These are phyloP conservation scores for Creolimax fragrantissima DNA, from an alignment of 78 protist species.

Conservation along the genomic window DNA sequence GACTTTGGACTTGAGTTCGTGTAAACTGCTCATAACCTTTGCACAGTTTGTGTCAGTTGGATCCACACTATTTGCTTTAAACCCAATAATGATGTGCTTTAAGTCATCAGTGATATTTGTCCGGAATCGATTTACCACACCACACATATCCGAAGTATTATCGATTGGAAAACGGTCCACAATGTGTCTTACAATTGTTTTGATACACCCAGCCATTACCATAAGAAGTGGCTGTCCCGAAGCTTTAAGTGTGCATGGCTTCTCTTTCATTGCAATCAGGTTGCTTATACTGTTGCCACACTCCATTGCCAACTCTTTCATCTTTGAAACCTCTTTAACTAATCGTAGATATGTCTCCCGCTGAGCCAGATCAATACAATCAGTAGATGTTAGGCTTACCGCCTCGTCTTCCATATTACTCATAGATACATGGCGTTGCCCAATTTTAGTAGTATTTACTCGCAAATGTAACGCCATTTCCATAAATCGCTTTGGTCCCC, in stretches of 20 bases:
- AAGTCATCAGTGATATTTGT: not conserved
- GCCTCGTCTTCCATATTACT: too few species aligned
- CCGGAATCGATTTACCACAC: not conserved
- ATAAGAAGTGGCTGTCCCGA: not conserved
- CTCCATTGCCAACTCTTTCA: not conserved
- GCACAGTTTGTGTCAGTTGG: not conserved
- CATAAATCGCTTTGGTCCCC: not conserved
- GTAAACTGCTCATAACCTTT: not conserved
- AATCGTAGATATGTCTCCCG: too few species aligned
- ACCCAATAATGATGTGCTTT: not conserved
- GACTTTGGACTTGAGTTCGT: not conserved
- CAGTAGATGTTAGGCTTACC: too few species aligned
- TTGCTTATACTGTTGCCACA: not conserved
- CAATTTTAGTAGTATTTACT: too few species aligned
- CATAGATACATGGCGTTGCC: too few species aligned
- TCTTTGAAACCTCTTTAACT: too few species aligned
- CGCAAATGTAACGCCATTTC: too few species aligned
- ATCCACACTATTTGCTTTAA: not conserved
- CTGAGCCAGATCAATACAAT: too few species aligned
- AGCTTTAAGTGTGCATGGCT: not conserved
- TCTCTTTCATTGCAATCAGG: not conserved
- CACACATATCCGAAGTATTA: not conserved
- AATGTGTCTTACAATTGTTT: not conserved
- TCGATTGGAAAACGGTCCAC: too few species aligned
- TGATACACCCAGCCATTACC: not conserved